These are phyloP conservation scores for Musa schizocarpa DNA, from an alignment of 176 grass and related monocot species.

Conservation along the genomic window DNA sequence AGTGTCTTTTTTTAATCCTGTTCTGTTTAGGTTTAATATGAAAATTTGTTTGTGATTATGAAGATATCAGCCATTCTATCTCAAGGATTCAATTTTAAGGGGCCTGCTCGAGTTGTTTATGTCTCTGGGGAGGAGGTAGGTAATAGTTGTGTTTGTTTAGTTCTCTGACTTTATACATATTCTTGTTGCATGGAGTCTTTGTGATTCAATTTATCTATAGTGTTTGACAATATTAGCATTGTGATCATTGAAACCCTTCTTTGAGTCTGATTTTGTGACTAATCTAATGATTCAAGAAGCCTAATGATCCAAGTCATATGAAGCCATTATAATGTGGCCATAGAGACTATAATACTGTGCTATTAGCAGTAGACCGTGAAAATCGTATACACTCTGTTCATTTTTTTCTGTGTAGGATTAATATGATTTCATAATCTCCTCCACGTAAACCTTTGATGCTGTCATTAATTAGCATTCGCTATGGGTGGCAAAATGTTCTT, in stretches of 20 bases:
- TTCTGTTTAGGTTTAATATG: slow-evolving; percentile 27
- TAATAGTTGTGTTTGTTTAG: slow-evolving; percentile 23
- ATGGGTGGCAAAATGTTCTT: no score
- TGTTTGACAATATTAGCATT: neutral
- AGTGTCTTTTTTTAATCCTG: slow-evolving; percentile 19
- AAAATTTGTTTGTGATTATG: slow-evolving; percentile 23
- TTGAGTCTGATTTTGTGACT: neutral
- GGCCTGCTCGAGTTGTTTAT: slow-evolving; percentile 61
- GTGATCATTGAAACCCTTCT: neutral
- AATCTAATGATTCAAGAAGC: neutral
- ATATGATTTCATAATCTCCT: no score
- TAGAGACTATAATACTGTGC: neutral
- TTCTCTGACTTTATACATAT: neutral
- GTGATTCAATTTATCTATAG: no score
- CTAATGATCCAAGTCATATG: neutral
- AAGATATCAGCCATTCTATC: slow-evolving; percentile 74
- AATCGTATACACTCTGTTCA: no score
- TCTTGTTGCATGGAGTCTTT: neutral
- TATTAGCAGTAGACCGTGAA: no score
- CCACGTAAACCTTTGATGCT: no score
- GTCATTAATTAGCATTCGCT: no score
- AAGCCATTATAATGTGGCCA: neutral
- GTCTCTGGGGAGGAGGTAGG: slow-evolving; percentile 95
- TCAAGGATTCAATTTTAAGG: slow-evolving; percentile 23
- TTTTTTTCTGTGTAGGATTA: no score